Base-by-base conservation (phyloP, 345 rosid genomes). In the Salix arbutifolia region DNA sequence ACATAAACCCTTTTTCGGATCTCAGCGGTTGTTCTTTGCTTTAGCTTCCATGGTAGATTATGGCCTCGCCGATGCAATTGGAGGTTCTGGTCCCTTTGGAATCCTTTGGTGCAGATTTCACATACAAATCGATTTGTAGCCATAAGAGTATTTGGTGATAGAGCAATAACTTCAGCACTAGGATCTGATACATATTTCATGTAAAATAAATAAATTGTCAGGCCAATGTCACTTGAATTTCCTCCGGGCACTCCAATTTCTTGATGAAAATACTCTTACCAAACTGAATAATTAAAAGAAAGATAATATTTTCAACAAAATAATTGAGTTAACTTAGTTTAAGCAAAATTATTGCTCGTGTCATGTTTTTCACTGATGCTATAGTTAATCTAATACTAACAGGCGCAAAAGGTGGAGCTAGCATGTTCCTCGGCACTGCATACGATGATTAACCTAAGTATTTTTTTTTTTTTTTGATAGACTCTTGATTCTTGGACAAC, bases 1-100 rank as follows among this genome's bases (percentile, higher is more conserved):
- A 90, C 85, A n/a, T 89, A 90, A 1, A 86, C 94, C 74, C 80
- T 84, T 56, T 88, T 91, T 60, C 60, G 46, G 46, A 74, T 67
- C 18, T 79, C 85, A 16, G 42, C 44, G 46, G 69, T 76, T 17
- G 74, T 33, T 52, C 85, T 84, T 64, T 79, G 84, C 78, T 28
- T 76, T 1, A 84, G 78, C 81, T 84, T 84, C 84, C 87, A 84
- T 61, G 85, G 87, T 12, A 84, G 81, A 53, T 84, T 84, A 16
- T 85, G 84, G 17, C 84, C 80, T 69, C 85, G 44, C 31, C 83
- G 52, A 19, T 76, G 81, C 19, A 83, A 31, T 28, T 83, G 86
- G 18, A 85, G 72, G 42, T 78, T 83, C 37, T 81, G 87, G 56
- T 84, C 84, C 37, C 87, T 70, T 35, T 76, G 82, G 46, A 80